Evolutionary conservation across 1,139 yeast genomes (phyloP), one percentile per base, ranked within the genome.

Genomic region (Lodderomyces jiufengensis): DNA sequence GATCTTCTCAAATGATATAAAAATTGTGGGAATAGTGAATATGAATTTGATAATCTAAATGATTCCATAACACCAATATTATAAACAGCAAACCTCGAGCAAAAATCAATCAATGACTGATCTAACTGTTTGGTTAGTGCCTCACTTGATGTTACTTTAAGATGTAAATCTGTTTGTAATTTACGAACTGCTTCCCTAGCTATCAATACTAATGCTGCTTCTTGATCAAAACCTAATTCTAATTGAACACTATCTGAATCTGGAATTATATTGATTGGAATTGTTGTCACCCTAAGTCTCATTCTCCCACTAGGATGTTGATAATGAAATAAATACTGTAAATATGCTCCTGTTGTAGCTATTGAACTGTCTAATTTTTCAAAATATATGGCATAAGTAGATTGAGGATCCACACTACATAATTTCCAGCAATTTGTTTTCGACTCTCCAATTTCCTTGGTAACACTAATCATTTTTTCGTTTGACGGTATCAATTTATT

Each of bases 11-110:
- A 64, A 56, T 83, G 88, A 57, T 76, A 84, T 52, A 83, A 62
- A 53, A 82, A 84, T 51, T 83, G 92, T 1, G 92, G 92, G 40
- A 80, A 69, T 57, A 88, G 66, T 18, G 94, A 80, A 60, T 84
- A 90, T 50, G 82, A 76, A 41, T 80, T 81, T 0, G 94, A 74
- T 42, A 92, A 67, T 49, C 90, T 70, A 67, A 92, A 92, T 16
- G 95, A 80, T 27, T 71, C 66, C 29, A 90, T 73, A 42, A 75
- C 82, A 43, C 87, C 94, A 52, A 83, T 84, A 45, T 80, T 74
- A 59, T 84, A 92, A 49, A 86, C 94, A 24, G 95, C 96, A 61
- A 85, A 90, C 49, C 88, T 78, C 40, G 84, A 78, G 61, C 97
- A 90, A 48, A 86, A 70, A 46, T 88, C 84, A 46, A 92, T 84